Evolutionary conservation across 2,329 filamentous ascomycete species (phyloP).

Genomic region (Nigrospora oryzae): DNA sequence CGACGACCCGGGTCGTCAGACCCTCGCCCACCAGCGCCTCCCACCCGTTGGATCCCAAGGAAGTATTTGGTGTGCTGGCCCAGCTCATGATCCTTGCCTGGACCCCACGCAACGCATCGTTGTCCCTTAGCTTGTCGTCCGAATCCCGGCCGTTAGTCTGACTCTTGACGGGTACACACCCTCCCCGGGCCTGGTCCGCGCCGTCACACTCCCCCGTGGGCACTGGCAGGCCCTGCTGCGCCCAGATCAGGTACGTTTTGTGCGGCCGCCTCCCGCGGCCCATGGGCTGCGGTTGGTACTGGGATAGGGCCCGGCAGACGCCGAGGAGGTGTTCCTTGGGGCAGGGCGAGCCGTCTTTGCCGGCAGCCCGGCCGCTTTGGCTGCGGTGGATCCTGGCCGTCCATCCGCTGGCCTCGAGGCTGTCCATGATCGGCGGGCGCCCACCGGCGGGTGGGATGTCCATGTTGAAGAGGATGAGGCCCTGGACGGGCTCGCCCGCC

Average conservation of each 20-base stretch:
- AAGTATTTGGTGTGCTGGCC: neutral
- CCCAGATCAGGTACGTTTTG: neutral
- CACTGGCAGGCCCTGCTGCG: neutral
- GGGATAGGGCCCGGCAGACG: neutral
- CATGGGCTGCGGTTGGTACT: neutral
- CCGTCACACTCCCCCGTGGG: neutral
- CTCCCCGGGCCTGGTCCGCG: neutral
- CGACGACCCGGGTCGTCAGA: neutral
- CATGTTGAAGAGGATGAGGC: conserved; percentile 29
- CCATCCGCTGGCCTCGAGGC: neutral
- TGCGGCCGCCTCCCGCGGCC: neutral
- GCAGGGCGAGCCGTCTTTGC: too few species aligned
- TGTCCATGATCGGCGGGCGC: neutral
- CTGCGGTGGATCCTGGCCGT: neutral
- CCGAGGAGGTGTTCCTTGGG: neutral
- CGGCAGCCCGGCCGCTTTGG: too few species aligned
- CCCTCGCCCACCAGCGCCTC: neutral
- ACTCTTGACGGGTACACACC: neutral
- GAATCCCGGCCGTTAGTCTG: neutral
- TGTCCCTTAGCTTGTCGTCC: neutral
- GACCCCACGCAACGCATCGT: neutral
- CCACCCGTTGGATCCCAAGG: neutral
- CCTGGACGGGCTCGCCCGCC: conserved; percentile 25
- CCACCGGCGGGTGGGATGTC: neutral
- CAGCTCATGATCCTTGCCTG: neutral